Base-by-base conservation (phyloP, 164 flowering plant genomes). In the Annona cherimola region DNA sequence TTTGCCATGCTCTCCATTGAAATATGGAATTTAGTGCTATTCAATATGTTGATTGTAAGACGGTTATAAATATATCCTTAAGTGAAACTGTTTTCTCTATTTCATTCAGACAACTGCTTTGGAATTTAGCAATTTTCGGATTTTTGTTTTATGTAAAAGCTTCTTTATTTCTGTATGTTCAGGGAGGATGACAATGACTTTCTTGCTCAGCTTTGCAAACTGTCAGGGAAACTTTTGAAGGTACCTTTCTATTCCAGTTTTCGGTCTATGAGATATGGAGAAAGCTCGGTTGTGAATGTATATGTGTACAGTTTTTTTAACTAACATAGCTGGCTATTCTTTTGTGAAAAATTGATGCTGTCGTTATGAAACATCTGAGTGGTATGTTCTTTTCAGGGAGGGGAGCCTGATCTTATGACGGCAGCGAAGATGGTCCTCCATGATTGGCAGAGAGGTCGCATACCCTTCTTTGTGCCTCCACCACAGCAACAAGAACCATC, bases 391-490 rank as follows among this genome's bases (percentile, higher is more conserved):
- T 55, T 67, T 2, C 75, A 90, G 99, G 99, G 98, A 68, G 99
- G 99, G 54, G 99, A 95, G 71, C 98, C 98, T 42, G 99, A 96
- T 75, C 77, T 84, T 71, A 88, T 70, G 84, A 92, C 98, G 61
- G 98, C 83, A 4, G 95, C 90, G 71, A 96, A 93, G 84, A 96
- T 96, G 99, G 85, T 93, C 61, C 96, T 96, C 61, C 94, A 90
- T 71, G 99, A 93, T 79, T 93, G 97, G 97, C 99, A 96, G 79
- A 89, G 98, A 71, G 99, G 98, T 41, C 87, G 81, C 50, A 89
- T 95, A 78, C 99, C 99, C 50, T 95, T 93, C 83, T 95, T 91
- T 68, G 88, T 90, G n/a, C 89, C 90, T 0, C 96, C 96, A 1
- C 69, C 65, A 72, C 82, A 67, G 62, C 94, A 87, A 68, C 83